Percentiles rank a stretch among this genome's conserved stretches.
Evolutionary conservation across 1,284 basidiomycete genomes (phyloP).

Genomic region (Cryptococcus sp.): DNA sequence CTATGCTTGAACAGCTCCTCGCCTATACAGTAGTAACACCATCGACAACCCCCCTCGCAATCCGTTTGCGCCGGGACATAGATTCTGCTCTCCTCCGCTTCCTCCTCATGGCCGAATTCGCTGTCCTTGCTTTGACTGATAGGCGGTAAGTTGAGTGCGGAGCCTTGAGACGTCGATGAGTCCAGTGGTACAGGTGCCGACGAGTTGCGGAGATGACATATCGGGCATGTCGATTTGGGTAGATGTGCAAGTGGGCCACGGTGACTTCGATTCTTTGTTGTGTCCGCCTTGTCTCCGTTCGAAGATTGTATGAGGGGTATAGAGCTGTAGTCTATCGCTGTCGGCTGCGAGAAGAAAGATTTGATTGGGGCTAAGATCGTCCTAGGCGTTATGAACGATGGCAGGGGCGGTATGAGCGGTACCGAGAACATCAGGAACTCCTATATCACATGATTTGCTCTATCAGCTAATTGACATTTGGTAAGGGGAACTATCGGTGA

Average conservation of each 20-base stretch:
- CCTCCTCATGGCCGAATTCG: slow-evolving; percentile 2
- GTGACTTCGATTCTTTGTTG: slow-evolving; percentile 20
- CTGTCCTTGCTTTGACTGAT: slow-evolving; percentile 10
- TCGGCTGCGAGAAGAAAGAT: slow-evolving; percentile 28
- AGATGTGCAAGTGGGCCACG: slow-evolving; percentile 48
- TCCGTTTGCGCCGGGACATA: slow-evolving; percentile 50
- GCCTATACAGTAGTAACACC: slow-evolving; percentile 85
- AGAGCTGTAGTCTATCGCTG: slow-evolving; percentile 34
- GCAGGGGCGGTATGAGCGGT: slow-evolving; percentile 71
- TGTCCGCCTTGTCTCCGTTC: neutral
- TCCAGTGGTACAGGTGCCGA: slow-evolving; percentile 31
- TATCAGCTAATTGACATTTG: neutral
- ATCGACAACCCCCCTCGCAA: slow-evolving; percentile 67
- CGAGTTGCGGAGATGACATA: slow-evolving; percentile 51
- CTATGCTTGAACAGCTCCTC: slow-evolving; percentile 65
- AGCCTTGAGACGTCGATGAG: slow-evolving; percentile 23
- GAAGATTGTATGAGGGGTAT: slow-evolving; percentile 13
- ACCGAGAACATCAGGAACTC: slow-evolving; percentile 94
- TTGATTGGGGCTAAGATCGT: slow-evolving; percentile 44
- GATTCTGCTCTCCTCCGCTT: slow-evolving; percentile 43
- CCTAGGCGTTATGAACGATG: slow-evolving; percentile 60
- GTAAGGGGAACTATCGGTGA: neutral
- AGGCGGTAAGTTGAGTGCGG: slow-evolving; percentile 30
- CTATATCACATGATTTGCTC: slow-evolving; percentile 55
- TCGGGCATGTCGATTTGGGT: slow-evolving; percentile 51